Evolutionary conservation across 108 stramenopile genomes (phyloP).

Genomic region (Pseudonitzschia delicatissima): DNA sequence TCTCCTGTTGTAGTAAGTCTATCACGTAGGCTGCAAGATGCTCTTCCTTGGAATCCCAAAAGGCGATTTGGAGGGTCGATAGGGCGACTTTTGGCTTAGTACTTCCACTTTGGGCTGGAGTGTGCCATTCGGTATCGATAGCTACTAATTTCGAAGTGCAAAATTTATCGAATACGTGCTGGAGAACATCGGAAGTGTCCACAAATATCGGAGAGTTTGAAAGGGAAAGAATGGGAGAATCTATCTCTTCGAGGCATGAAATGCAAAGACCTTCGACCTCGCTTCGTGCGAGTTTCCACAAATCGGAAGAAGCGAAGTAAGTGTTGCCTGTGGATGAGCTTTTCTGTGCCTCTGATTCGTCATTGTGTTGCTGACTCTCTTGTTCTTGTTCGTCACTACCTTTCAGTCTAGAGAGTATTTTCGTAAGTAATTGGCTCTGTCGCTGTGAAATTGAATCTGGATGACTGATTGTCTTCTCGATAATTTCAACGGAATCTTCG

Average conservation of each 20-base stretch:
- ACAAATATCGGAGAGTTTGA: slow-evolving; percentile 9
- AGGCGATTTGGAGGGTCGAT: slow-evolving; percentile 2
- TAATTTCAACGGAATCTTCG: neutral
- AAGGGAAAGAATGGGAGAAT: slow-evolving; percentile 3
- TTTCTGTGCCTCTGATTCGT: neutral
- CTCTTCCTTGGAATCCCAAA: neutral
- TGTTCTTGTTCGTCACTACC: neutral
- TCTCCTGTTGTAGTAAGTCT: neutral
- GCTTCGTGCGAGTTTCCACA: neutral
- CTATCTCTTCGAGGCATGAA: neutral
- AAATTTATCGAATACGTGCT: neutral
- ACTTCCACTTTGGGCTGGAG: neutral
- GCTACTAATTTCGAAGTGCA: slow-evolving; percentile 25
- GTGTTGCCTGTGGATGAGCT: neutral
- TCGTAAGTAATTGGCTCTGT: neutral
- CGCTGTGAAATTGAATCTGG: neutral
- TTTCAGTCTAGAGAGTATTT: neutral
- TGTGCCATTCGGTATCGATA: slow-evolving; percentile 35
- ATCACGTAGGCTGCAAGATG: neutral
- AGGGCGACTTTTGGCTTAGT: neutral
- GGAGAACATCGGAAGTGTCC: neutral
- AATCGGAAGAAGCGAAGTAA: neutral
- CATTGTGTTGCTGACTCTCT: neutral
- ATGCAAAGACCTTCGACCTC: neutral
- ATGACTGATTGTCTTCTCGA: neutral